phyloP scores from a whole-genome alignment of 2,329 filamentous ascomycete species.

The Furcasterigmium sp. region DNA sequence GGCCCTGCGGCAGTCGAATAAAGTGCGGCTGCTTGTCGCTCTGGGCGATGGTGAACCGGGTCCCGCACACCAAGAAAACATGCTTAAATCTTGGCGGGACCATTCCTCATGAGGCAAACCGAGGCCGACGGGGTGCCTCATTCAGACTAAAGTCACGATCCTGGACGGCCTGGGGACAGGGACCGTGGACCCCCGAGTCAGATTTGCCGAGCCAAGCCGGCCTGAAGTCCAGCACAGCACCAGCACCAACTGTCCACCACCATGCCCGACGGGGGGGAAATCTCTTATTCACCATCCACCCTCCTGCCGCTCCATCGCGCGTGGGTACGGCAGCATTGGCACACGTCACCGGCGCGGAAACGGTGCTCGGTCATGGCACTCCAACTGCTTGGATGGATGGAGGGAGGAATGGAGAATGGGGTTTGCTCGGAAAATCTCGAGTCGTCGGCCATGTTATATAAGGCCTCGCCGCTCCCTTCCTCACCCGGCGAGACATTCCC shows the following conservation, averaged over 20 bases:
- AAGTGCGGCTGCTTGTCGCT: neutral
- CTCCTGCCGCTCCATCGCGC: neutral
- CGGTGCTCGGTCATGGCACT: too few relatives aligned
- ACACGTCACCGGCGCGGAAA: neutral
- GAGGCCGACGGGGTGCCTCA: neutral
- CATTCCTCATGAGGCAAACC: neutral
- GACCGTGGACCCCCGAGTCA: neutral
- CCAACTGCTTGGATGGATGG: too few relatives aligned
- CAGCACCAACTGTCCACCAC: neutral
- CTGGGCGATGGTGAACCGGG: neutral
- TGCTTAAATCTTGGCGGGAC: slow-evolving; percentile 1
- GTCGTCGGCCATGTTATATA: too few relatives aligned
- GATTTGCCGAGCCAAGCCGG: neutral
- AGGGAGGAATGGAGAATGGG: too few relatives aligned
- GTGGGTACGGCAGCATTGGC: neutral
- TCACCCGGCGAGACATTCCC: too few relatives aligned
- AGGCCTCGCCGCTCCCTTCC: too few relatives aligned
- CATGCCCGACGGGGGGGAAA: too few relatives aligned
- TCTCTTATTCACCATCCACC: neutral
- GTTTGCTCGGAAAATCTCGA: too few relatives aligned
- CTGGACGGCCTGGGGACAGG: too few relatives aligned
- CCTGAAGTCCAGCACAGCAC: too few relatives aligned
- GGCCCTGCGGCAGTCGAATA: neutral
- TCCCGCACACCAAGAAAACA: neutral
- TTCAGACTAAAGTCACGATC: too few relatives aligned